Conservation (phyloP, 768 basidiomycete genomes). For the Rhizopogon roseolus region DNA sequence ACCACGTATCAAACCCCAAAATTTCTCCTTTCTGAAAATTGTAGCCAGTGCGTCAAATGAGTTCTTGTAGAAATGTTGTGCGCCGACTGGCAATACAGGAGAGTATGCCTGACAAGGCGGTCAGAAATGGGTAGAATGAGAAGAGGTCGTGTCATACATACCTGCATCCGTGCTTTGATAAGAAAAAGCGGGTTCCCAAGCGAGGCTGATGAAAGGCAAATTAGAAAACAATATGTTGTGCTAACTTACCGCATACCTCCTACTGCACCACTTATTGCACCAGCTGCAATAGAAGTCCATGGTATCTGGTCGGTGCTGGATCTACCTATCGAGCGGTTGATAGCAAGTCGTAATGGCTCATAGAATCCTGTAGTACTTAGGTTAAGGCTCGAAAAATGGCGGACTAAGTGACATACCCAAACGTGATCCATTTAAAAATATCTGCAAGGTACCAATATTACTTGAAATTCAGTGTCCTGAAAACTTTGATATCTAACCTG, state of each 20-base stretch:
- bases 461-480: too few species aligned
- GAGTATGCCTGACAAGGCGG: constrained; percentile 74
- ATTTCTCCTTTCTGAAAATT: constrained; percentile 74
- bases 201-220: constrained; percentile 38
- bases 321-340: constrained; percentile 70
- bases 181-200: constrained; percentile 90
- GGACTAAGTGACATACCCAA: constrained; percentile 45
- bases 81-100: constrained; percentile 88
- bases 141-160: constrained; percentile 15
- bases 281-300: constrained; percentile 77
- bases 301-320: constrained; percentile 61
- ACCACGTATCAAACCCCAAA: constrained; percentile 80
- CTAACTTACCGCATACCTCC: constrained; percentile 52
- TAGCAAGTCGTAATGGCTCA: constrained; percentile 74
- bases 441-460: constrained; percentile 36
- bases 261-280: constrained; percentile 84
- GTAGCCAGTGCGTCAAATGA: constrained; percentile 77
- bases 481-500: constrained; percentile 53
- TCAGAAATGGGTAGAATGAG: background rate
- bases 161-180: constrained; percentile 98
- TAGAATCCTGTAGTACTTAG: constrained; percentile 68
- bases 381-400: constrained; percentile 7
- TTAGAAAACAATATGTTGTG: background rate
- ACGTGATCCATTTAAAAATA: constrained; percentile 87
- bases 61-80: constrained; percentile 88